Evolutionary conservation across 2,329 filamentous ascomycete species (phyloP), one percentile per base, ranked within the genome.

Genomic region (Plenodomus tracheiphilus): DNA sequence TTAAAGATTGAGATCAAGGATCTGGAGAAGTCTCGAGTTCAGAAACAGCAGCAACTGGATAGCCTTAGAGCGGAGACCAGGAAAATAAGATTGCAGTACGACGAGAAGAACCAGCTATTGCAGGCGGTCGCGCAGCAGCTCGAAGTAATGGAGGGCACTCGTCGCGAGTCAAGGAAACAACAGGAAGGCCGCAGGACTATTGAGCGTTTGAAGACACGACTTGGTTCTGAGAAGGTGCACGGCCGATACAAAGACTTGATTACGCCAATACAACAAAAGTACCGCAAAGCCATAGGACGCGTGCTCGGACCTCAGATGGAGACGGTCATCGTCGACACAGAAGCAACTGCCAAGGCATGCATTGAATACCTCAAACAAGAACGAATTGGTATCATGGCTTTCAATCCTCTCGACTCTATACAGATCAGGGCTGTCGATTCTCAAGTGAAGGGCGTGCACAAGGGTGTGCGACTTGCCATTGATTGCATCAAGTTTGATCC

Each of bases 251-350:
- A 91, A 54, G 91, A 96, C 58, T 82, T 99, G 36, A 97, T 94
- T 76, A 92, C 90, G 58, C 93, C 94, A 1, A 97, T 97, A 73
- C 91, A 97, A 75, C 97, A 96, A 75, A 97, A 97, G 71, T 99
- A 87, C 65, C 89, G 94, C 56, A 90, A 94, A 59, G 94, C 94
- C 39, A 89, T 99, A 55, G 91, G 90, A 62, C 95, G 91, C 18
- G 91, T 96, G 6, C 83, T 99, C 3, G 94, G 94, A 42, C 85
- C 90, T 46, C 89, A 97, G 66, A 96, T 96, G 69, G 93, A 99
- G 70, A 89, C 92, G 0, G 88, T 99, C 37, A 85, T 99, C 41
- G 93, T 97, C 9, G 94, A 99, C 63, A 93, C 91, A 2, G 91
- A 97, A 73, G 96, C 94, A 75, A 94, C 89, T 1, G 94, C 90